These are phyloP conservation scores for Berkeleyomyces basicola DNA, from an alignment of 2,329 filamentous ascomycete genomes.

Conservation along the genomic window DNA sequence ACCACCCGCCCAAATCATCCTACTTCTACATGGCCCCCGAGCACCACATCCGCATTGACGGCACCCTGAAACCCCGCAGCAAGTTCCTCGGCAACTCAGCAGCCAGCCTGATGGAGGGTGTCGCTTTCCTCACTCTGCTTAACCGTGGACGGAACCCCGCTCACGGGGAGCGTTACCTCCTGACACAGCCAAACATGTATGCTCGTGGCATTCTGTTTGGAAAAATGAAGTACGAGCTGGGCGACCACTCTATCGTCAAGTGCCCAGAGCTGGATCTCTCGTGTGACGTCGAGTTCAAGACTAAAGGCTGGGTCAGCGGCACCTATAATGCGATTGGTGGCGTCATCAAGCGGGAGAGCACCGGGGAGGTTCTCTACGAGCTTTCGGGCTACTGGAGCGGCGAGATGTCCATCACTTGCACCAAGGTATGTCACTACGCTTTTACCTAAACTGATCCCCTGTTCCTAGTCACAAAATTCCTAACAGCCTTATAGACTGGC, in stretches of 20 bases:
- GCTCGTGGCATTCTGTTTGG: slow-evolving; percentile 91
- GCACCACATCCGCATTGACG: slow-evolving; percentile 87
- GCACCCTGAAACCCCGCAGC: slow-evolving; percentile 84
- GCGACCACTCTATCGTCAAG: slow-evolving; percentile 82
- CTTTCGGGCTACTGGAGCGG: slow-evolving; percentile 85
- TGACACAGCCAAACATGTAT: slow-evolving; percentile 99
- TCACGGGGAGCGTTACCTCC: slow-evolving; percentile 70
- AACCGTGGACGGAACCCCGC: slow-evolving; percentile 53
- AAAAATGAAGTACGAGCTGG: slow-evolving; percentile 98
- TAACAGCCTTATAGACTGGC: slow-evolving; percentile 45
- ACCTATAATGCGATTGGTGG: slow-evolving; percentile 95
- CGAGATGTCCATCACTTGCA: slow-evolving; percentile 82
- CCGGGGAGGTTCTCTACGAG: slow-evolving; percentile 77
- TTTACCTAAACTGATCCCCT: background rate
- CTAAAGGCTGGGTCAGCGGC: slow-evolving; percentile 90
- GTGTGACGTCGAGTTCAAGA: slow-evolving; percentile 95
- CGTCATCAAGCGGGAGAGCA: slow-evolving; percentile 72
- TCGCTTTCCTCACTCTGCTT: slow-evolving; percentile 66
- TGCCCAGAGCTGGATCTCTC: slow-evolving; percentile 77
- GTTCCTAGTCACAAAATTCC: background rate
- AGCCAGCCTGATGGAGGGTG: slow-evolving; percentile 95
- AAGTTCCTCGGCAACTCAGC: slow-evolving; percentile 95
- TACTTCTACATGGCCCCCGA: slow-evolving; percentile 98
- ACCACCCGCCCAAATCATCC: slow-evolving; percentile 95
- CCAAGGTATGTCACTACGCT: slow-evolving; percentile 39